phyloP scores from a whole-genome alignment of 371 early-diverging fungal species.

The Mortierella sp. region DNA sequence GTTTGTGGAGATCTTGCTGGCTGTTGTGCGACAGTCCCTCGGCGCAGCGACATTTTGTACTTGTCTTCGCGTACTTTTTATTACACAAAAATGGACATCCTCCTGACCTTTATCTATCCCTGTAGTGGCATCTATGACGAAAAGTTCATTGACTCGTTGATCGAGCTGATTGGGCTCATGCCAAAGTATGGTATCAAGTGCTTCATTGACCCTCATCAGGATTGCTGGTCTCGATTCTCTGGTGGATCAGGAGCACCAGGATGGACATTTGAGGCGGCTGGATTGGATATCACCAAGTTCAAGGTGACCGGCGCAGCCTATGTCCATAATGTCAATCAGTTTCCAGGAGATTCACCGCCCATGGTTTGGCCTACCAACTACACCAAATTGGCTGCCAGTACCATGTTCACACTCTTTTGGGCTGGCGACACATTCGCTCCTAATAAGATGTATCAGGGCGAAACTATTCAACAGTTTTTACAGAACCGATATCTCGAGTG shows the following conservation, averaged over 20 bases:
- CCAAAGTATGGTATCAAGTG: slow-evolving; percentile 80
- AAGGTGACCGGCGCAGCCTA: slow-evolving; percentile 81
- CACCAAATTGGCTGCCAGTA: slow-evolving; percentile 79
- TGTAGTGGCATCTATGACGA: slow-evolving; percentile 79
- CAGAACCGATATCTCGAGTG: slow-evolving; percentile 64
- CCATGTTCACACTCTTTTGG: slow-evolving; percentile 90
- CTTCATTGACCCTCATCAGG: slow-evolving; percentile 85
- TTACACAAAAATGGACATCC: background rate
- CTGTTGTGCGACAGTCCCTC: too few relatives aligned
- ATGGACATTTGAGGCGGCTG: slow-evolving; percentile 78
- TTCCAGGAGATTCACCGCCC: slow-evolving; percentile 69
- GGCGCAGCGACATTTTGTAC: too few relatives aligned
- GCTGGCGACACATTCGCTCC: slow-evolving; percentile 84
- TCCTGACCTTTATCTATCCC: background rate
- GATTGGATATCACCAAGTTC: slow-evolving; percentile 75
- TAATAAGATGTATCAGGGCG: slow-evolving; percentile 57
- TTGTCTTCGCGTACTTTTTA: too few relatives aligned
- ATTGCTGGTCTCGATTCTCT: slow-evolving; percentile 76
- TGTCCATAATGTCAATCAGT: slow-evolving; percentile 76
- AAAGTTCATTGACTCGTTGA: slow-evolving; percentile 80
- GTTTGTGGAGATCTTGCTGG: background rate
- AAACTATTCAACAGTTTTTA: slow-evolving; percentile 66
- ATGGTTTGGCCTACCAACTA: slow-evolving; percentile 93
- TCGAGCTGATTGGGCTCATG: slow-evolving; percentile 68
- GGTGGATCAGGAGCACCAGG: slow-evolving; percentile 79